Evolutionary conservation across 108 stramenopile species (phyloP).

Genomic region (Skeletonema costatum): DNA sequence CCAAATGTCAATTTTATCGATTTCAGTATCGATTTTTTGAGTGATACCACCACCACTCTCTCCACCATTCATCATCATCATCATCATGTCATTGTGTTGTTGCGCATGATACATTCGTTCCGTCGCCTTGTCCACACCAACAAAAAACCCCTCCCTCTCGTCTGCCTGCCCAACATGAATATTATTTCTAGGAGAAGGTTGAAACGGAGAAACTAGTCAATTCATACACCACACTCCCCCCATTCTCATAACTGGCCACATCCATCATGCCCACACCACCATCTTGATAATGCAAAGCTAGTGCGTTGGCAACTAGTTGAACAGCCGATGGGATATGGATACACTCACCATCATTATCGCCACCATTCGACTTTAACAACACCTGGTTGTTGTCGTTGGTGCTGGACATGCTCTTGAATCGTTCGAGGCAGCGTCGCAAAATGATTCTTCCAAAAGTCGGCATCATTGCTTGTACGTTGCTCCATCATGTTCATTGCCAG

Average conservation of each 20-base stretch:
- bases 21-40: background rate
- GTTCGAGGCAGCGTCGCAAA: background rate
- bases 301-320: conserved; percentile 13
- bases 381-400: background rate
- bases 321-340: conserved; percentile 8
- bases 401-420: background rate
- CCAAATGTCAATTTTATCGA: conserved; percentile 9
- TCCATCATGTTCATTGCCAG: background rate
- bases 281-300: background rate
- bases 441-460: background rate
- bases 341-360: background rate
- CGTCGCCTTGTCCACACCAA: background rate
- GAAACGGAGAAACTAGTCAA: conserved; percentile 18
- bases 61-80: background rate
- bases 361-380: background rate
- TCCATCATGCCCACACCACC: conserved; percentile 8
- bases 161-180: too few species aligned
- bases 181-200: conserved; percentile 9
- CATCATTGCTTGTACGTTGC: background rate
- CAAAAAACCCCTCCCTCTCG: background rate
- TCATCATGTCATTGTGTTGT: background rate
- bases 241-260: conserved; percentile 14
- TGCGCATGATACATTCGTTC: conserved; percentile 24
- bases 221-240: conserved; percentile 17
- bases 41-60: background rate